Conservation (phyloP, 805 yeast genomes). For the Yarrowia yakushimensis region DNA sequence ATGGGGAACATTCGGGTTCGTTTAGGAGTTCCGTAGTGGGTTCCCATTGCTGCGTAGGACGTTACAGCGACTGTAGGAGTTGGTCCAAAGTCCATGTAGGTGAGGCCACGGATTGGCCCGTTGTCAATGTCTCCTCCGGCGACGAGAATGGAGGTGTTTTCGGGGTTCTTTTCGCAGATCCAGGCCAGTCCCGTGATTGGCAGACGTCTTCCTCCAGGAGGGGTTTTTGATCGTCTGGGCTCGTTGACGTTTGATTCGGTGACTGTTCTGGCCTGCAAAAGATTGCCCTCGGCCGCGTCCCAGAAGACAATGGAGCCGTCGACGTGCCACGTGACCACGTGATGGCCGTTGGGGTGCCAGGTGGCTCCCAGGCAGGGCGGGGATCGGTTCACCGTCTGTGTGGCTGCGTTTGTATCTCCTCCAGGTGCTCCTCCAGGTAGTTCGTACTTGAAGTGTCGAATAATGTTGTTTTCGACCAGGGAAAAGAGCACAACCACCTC, state of each 20-base stretch:
- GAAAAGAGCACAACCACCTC: conserved; percentile 68
- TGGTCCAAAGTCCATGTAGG: conserved; percentile 68
- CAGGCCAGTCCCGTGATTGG: conserved; percentile 58
- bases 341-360: conserved; percentile 93
- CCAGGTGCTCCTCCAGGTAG: conserved; percentile 70
- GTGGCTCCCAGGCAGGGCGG: conserved; percentile 52
- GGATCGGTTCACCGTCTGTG: conserved; percentile 33
- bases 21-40: conserved; percentile 61
- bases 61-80: conserved; percentile 75
- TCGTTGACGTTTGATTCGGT: conserved; percentile 62
- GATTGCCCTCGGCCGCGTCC: conserved; percentile 79
- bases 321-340: conserved; percentile 69
- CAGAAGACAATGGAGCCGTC: conserved; percentile 88
- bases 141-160: conserved; percentile 67
- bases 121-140: conserved; percentile 60
- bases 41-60: conserved; percentile 77
- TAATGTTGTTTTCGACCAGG: conserved; percentile 51
- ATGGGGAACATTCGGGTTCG: conserved; percentile 56
- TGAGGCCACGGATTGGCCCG: conserved; percentile 44
- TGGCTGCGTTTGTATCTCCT: conserved; percentile 45
- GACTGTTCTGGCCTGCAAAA: conserved; percentile 69
- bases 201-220: conserved; percentile 31
- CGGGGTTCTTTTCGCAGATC: conserved; percentile 79
- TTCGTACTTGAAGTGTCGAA: conserved; percentile 60
- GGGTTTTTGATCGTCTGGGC: conserved; percentile 38